Evolutionary conservation across 495 filamentous ascomycete genomes (phyloP).

Genomic region (Podospora fimiseda): DNA sequence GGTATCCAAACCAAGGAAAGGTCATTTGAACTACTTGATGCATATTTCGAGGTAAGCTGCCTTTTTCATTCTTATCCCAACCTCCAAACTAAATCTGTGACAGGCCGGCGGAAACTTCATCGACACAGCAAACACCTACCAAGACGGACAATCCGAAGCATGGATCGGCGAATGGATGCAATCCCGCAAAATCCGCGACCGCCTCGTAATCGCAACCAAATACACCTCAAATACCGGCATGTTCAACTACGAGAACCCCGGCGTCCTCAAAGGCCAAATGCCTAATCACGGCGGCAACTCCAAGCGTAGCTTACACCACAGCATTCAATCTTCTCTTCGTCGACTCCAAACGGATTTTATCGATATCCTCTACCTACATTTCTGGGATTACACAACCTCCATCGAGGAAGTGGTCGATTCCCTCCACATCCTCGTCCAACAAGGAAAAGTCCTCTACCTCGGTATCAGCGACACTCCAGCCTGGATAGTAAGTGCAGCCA

Average conservation of each 20-base stretch:
- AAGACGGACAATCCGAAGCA: not conserved
- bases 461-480: slow-evolving; percentile 59
- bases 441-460: slow-evolving; percentile 58
- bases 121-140: slow-evolving; percentile 1
- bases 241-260: slow-evolving; percentile 11
- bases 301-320: slow-evolving; percentile 46
- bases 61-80: not conserved
- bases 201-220: not conserved
- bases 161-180: not conserved
- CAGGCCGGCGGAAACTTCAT: slow-evolving; percentile 3
- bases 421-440: slow-evolving; percentile 49
- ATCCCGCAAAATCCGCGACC: not conserved
- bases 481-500: slow-evolving; percentile 56
- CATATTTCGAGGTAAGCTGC: slow-evolving; percentile 9
- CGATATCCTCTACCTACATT: slow-evolving; percentile 59
- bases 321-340: slow-evolving; percentile 48
- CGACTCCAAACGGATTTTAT: slow-evolving; percentile 62
- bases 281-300: slow-evolving; percentile 53
- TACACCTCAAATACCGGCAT: slow-evolving; percentile 33
- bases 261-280: slow-evolving; percentile 13
- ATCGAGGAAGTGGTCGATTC: slow-evolving; percentile 57
- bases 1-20: slow-evolving; percentile 11
- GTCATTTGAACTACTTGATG: slow-evolving; percentile 11
- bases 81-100: not conserved
- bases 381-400: slow-evolving; percentile 55